Evolutionary conservation across 306 rosid species (phyloP).

Genomic region (Carpinus viminea): DNA sequence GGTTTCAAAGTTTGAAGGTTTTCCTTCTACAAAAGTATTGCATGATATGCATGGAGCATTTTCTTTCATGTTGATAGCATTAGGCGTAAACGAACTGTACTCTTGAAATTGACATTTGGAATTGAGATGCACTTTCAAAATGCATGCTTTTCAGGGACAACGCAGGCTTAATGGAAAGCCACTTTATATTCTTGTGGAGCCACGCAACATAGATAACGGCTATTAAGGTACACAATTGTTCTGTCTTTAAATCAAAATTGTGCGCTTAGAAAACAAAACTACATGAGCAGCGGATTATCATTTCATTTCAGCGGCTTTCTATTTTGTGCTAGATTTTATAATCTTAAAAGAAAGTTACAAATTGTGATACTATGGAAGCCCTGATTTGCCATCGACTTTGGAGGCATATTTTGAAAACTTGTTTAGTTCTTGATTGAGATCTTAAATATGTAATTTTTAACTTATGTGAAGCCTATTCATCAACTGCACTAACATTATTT

Average conservation of each 20-base stretch:
- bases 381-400: background rate
- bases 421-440: background rate
- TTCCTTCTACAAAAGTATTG: background rate
- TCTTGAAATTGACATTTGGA: slow-evolving; percentile 19
- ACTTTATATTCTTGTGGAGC: slow-evolving; percentile 90
- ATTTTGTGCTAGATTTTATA: background rate
- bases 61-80: background rate
- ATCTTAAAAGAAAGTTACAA: background rate
- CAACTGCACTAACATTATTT: background rate
- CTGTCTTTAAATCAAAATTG: background rate
- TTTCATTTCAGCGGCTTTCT: background rate
- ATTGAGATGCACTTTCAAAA: slow-evolving; percentile 25
- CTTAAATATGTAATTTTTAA: background rate
- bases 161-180: slow-evolving; percentile 82
- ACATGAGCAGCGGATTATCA: background rate
- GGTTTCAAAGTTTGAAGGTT: background rate
- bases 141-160: slow-evolving; percentile 64
- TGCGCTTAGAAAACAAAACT: background rate
- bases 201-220: slow-evolving; percentile 57
- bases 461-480: background rate
- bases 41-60: background rate
- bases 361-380: background rate
- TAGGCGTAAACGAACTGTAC: no score
- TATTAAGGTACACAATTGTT: slow-evolving; percentile 46
- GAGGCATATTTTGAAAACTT: background rate